phyloP scores from a whole-genome alignment of 345 rosid genomes.

The Nasturtium officinale region DNA sequence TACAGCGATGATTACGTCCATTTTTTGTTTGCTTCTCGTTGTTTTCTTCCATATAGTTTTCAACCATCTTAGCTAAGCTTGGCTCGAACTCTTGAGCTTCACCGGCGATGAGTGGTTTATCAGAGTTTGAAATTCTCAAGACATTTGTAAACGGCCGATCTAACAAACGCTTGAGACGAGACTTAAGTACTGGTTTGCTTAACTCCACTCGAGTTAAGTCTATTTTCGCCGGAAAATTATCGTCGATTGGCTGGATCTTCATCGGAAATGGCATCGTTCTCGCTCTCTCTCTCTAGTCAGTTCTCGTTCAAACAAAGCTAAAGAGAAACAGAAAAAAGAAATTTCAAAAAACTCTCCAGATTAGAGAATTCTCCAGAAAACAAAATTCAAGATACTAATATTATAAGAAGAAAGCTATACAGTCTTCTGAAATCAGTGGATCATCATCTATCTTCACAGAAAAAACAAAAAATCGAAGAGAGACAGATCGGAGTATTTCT shows the following conservation, averaged over 20 bases:
- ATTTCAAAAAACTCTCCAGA: background rate
- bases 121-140: conserved; percentile 46
- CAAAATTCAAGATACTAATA: conserved; percentile 7
- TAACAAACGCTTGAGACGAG: conserved; percentile 51
- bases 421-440: conserved; percentile 13
- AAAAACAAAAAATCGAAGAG: background rate
- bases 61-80: conserved; percentile 86
- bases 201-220: conserved; percentile 50
- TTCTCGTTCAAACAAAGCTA: background rate
- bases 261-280: conserved; percentile 60
- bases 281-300: background rate
- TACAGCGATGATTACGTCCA: conserved; percentile 71
- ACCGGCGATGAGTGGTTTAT: conserved; percentile 43
- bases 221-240: conserved; percentile 36
- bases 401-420: conserved; percentile 3
- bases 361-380: conserved; percentile 3
- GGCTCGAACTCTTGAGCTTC: conserved; percentile 66
- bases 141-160: conserved; percentile 58
- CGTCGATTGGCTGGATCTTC: conserved; percentile 71
- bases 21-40: conserved; percentile 71
- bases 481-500: conserved; percentile 21
- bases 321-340: background rate
- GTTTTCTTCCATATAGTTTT: conserved; percentile 73
- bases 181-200: conserved; percentile 51
- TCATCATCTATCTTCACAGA: background rate